Evolutionary conservation across 2,329 filamentous ascomycete genomes (phyloP), one percentile per base, ranked within the genome.

Genomic region (Bipolaris zeicola): DNA sequence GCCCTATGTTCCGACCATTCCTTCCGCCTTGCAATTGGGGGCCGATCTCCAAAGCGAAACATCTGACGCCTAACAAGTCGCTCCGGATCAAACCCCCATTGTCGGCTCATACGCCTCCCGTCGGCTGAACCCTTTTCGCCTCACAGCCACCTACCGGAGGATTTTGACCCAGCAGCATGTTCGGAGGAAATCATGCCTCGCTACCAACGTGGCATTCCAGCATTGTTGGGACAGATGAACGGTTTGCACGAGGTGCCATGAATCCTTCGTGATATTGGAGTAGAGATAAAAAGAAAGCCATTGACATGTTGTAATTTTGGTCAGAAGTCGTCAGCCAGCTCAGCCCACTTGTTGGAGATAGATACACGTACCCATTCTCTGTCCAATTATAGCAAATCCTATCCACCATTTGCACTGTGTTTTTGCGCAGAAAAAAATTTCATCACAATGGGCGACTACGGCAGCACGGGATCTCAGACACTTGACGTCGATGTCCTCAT

Each of bases 401-500:
- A 20, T 26, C 11, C 14, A n/a, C 2, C 3, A 22, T 13, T 14
- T 22, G 20, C 26, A 18, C 11, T 24, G 7, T n/a, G 2, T 10
- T 26, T 13, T 26, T 26, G 24, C 13, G 1, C 22, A 33, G 3
- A 16, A 36, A 24, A 6, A 28, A 20, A 22, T 5, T 3, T 7
- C 20, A 20, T 8, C 33, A 46, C 7, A 6, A 53, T 53, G 43
- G 50, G 43, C 14, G 50, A 47, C 36, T 24, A 43, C 28, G 49
- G 49, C 28, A 45, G 26, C 28, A 42, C 24, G 26, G 22, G 37
- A 20, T 14, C 22, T 18, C 49, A 26, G 13, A 43, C 28, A 11
- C 18, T 42, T n/a, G 52, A 54, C 7, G 38, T 49, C 31, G 52
- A 55, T 31, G 46, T 55, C 2, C 46, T 55, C 38, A 45, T 55